A percentile compares a stretch with the other conserved stretches of the same genome.
Conservation (phyloP, 495 filamentous ascomycete genomes). For the Daldinia loculata region DNA sequence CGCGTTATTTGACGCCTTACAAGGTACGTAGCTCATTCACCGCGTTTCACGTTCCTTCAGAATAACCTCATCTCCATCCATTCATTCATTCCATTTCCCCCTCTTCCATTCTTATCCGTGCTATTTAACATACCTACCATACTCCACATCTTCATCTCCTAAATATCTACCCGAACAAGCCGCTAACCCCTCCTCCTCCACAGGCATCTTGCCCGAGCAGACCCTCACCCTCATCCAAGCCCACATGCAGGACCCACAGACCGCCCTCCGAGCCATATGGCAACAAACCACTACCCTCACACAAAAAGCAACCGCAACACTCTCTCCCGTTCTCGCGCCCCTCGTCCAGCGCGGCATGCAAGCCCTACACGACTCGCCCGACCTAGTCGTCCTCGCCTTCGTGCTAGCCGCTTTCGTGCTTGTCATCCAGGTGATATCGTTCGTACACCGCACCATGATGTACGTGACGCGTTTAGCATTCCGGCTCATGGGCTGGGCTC, state of each 20-base stretch:
- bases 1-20: conserved; percentile 39
- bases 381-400: conserved; percentile 68
- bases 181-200: background rate
- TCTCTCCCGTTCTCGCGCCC: conserved; percentile 53
- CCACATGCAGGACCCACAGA: conserved; percentile 50
- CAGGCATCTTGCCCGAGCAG: conserved; percentile 54
- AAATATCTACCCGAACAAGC: background rate
- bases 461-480: conserved; percentile 74
- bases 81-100: background rate
- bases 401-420: conserved; percentile 63
- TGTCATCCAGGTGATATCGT: conserved; percentile 71
- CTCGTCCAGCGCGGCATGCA: conserved; percentile 55
- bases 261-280: conserved; percentile 48
- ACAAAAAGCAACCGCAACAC: conserved; percentile 46
- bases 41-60: background rate
- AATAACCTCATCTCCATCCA: background rate
- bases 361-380: conserved; percentile 56
- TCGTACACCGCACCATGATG: conserved; percentile 71
- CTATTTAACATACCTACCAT: background rate
- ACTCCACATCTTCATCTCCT: background rate
- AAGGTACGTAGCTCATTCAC: conserved; percentile 32
- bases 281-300: conserved; percentile 40
- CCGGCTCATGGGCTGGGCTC: conserved; percentile 66
- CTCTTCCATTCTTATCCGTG: background rate
- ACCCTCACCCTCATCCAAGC: conserved; percentile 48